These are phyloP conservation scores for Globisporangium cystogenes DNA, from an alignment of 352 stramenopile genomes.

Conservation along the genomic window DNA sequence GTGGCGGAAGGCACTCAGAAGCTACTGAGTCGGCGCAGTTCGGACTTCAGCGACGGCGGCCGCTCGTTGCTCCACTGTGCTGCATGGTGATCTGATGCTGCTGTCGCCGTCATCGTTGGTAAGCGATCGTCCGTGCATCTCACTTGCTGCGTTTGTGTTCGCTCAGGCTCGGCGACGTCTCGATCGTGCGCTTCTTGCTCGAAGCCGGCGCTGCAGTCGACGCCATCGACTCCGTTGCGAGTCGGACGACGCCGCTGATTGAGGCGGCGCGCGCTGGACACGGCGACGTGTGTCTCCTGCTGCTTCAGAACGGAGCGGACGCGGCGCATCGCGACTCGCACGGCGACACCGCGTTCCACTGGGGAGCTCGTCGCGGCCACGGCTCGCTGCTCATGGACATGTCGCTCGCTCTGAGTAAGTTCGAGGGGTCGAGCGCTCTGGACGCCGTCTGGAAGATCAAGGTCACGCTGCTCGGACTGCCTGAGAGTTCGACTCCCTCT, in stretches of 20 bases:
- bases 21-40: slow-evolving; percentile 36
- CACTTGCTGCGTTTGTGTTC: too few relatives aligned
- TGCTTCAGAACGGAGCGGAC: slow-evolving; percentile 43
- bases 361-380: slow-evolving; percentile 45
- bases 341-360: slow-evolving; percentile 71
- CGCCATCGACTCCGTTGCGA: slow-evolving; percentile 41
- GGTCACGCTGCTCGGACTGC: slow-evolving; percentile 12
- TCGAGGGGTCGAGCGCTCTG: slow-evolving; percentile 16
- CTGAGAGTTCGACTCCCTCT: not conserved
- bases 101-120: not conserved
- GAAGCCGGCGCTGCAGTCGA: slow-evolving; percentile 39
- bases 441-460: slow-evolving; percentile 44
- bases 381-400: slow-evolving; percentile 45
- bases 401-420: slow-evolving; percentile 28
- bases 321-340: slow-evolving; percentile 35
- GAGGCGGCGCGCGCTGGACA: slow-evolving; percentile 57
- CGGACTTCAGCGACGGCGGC: slow-evolving; percentile 36
- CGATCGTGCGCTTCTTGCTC: slow-evolving; percentile 35
- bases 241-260: slow-evolving; percentile 48
- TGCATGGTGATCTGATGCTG: slow-evolving; percentile 29
- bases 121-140: too few relatives aligned
- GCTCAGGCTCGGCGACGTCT: slow-evolving; percentile 26
- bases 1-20: slow-evolving; percentile 45
- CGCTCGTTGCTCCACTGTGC: slow-evolving; percentile 61
- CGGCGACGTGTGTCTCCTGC: slow-evolving; percentile 28